phyloP scores from a whole-genome alignment of 306 rosid genomes.

The Ziziphus jujuba region DNA sequence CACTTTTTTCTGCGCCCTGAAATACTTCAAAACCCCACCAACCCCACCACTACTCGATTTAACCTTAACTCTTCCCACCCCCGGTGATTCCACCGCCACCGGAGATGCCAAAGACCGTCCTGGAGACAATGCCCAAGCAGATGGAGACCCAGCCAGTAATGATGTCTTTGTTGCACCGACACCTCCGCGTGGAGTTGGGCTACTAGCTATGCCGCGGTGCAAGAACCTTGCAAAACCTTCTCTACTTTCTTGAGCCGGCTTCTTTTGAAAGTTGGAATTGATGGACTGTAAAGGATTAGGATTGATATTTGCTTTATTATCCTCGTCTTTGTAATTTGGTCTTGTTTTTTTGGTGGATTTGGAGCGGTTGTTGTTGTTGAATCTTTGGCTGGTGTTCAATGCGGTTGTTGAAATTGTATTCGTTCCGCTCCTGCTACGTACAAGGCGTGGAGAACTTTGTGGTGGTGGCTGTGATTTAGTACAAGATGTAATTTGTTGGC shows the following conservation, averaged over 20 bases:
- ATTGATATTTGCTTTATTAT: not conserved
- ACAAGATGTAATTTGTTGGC: too few species aligned
- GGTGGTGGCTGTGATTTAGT: constrained; percentile 22
- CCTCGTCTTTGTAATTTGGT: constrained; percentile 23
- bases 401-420: constrained; percentile 26
- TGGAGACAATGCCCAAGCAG: constrained; percentile 87
- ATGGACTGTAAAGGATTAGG: not conserved
- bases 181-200: constrained; percentile 3
- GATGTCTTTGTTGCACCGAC: constrained; percentile 32
- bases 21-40: constrained; percentile 59
- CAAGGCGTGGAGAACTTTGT: constrained; percentile 36
- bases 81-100: not conserved
- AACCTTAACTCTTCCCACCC: not conserved
- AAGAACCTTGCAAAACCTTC: constrained; percentile 24
- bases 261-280: constrained; percentile 12
- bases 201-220: constrained; percentile 37
- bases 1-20: constrained; percentile 51
- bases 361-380: constrained; percentile 28
- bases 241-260: constrained; percentile 21
- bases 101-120: constrained; percentile 44
- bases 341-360: constrained; percentile 49
- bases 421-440: constrained; percentile 52
- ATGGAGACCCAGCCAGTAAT: constrained; percentile 26
- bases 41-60: constrained; percentile 29
- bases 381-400: constrained; percentile 26